phyloP scores from a whole-genome alignment of 495 filamentous ascomycete genomes.

The Neurospora sp. region DNA sequence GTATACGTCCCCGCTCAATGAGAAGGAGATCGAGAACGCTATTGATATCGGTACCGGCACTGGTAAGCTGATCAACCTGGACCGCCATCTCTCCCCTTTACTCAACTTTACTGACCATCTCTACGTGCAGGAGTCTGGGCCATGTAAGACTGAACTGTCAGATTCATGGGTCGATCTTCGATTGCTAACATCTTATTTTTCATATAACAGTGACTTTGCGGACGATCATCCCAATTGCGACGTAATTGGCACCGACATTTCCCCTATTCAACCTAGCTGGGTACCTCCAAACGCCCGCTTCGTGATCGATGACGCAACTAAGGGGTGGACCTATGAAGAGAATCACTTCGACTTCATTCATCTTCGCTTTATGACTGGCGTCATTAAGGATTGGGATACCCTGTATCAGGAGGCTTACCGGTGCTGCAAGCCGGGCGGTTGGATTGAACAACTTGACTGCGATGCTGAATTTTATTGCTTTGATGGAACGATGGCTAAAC shows the following conservation, averaged over 20 bases:
- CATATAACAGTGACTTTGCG: slow-evolving; percentile 6
- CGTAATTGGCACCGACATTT: too few species aligned
- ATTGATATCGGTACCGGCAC: too few species aligned
- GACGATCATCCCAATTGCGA: too few species aligned
- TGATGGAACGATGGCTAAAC: not conserved
- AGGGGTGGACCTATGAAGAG: slow-evolving; percentile 36
- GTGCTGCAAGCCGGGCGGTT: slow-evolving; percentile 7
- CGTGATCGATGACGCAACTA: slow-evolving; percentile 40
- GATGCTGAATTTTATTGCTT: not conserved
- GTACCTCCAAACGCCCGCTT: slow-evolving; percentile 19
- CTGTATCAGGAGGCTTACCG: slow-evolving; percentile 29
- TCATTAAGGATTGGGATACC: slow-evolving; percentile 37
- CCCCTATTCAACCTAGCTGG: too few species aligned
- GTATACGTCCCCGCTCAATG: too few species aligned
- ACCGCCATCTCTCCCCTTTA: not conserved
- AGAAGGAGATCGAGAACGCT: too few species aligned
- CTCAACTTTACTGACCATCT: not conserved
- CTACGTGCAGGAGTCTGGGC: not conserved
- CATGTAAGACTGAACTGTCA: not conserved
- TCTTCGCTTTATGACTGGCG: slow-evolving; percentile 35
- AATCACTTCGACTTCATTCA: slow-evolving; percentile 46
- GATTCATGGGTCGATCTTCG: not conserved
- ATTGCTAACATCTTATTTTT: not conserved
- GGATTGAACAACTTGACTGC: slow-evolving; percentile 13
- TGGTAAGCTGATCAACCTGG: not conserved